phyloP scores from a whole-genome alignment of 345 rosid genomes.

The Salix viminalis region DNA sequence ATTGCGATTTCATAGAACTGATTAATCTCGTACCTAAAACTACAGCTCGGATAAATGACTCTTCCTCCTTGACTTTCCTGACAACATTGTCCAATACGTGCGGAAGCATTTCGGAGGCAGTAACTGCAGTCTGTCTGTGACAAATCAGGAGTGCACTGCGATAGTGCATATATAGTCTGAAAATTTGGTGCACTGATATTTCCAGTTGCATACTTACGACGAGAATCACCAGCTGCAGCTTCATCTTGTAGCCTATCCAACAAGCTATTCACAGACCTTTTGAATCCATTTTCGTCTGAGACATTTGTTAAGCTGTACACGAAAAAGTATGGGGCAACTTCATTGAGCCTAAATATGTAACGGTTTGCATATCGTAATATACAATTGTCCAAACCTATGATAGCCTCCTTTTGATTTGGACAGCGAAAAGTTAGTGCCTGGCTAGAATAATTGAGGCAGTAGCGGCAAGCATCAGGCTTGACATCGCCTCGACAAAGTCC shows the following conservation, averaged over 20 bases:
- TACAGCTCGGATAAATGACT: constrained; percentile 33
- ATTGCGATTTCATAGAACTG: constrained; percentile 20
- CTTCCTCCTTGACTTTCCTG: not conserved
- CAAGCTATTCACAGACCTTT: not conserved
- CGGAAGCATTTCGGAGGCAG: not conserved
- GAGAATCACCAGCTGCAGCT: not conserved
- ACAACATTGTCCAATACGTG: constrained; percentile 2
- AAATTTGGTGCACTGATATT: not conserved
- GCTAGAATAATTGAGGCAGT: constrained; percentile 28
- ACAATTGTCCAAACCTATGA: constrained; percentile 32
- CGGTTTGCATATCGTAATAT: constrained; percentile 39
- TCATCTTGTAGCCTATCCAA: not conserved
- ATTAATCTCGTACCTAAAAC: constrained; percentile 25
- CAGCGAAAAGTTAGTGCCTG: constrained; percentile 13
- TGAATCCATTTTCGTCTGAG: not conserved
- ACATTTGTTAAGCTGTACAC: not conserved
- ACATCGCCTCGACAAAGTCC: constrained; percentile 40
- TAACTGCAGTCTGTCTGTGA: not conserved
- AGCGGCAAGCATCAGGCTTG: constrained; percentile 16
- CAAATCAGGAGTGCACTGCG: constrained; percentile 14
- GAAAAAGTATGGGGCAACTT: not conserved
- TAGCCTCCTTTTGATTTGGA: constrained; percentile 31
- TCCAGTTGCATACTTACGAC: not conserved
- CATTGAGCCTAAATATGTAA: constrained; percentile 6
- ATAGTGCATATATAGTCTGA: constrained; percentile 1